Evolutionary conservation across 208 protist species (phyloP), one percentile per base, ranked within the genome.

Genomic region (Crithidia mellificae): DNA sequence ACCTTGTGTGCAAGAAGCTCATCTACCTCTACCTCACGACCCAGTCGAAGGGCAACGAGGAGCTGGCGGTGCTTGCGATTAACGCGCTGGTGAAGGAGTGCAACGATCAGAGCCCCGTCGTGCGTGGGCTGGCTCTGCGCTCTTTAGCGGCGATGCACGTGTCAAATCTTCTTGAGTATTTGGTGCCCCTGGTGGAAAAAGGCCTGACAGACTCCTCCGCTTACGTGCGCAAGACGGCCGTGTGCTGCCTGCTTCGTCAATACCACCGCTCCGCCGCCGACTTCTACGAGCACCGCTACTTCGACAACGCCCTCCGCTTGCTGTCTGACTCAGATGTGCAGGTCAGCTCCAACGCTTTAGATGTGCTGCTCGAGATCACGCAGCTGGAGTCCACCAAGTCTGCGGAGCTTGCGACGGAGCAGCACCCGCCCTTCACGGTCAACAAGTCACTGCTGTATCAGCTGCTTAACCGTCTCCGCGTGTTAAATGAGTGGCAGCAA

Each of bases 1-100:
- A 99, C 66, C 41, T 98, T n/a, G 90, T 98, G 9, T 88, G 95
- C 55, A 99, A 99, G 72, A 99, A 99, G 81, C 85, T 99, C 46
- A 92, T 98, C 5, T 99, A 99, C 80, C 87, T 98, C 27, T 99
- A 98, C 59, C 80, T 99, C 8, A 85, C 72, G 25, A 93, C 88
- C 43, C 96, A 99, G 65, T 97, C 97, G 1, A 80, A 89, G 44
- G 72, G 76, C 22, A 97, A 98, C 64, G 61, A 86, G 0, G 97
- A 98, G 14, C 51, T 98, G 4, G 85, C 97, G 24, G 78, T 99
- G 14, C 78, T 99, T 0, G 86, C 82, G 22, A 94, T 99, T 69
- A 99, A 99, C 83, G 98, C 98, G 8, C 80, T 98, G 6, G 86
- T 94, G 67, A 97, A 97, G 66, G 97, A 99, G 73, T 96, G 87